phyloP scores from a whole-genome alignment of 106 monocot genomes.

The Vanilla planifolia region DNA sequence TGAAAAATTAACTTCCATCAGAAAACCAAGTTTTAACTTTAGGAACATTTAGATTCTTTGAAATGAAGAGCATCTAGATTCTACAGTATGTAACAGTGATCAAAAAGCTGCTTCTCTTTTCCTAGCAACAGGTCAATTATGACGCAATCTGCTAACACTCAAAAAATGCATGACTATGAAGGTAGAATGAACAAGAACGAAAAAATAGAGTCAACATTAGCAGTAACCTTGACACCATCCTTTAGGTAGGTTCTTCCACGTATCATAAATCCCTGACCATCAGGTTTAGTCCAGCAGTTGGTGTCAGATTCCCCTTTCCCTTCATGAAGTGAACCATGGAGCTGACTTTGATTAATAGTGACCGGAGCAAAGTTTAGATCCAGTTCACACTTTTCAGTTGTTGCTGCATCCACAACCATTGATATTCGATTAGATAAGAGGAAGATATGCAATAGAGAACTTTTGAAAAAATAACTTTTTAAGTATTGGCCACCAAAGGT shows the following conservation, averaged over 20 bases:
- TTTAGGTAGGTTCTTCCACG: slow-evolving; percentile 86
- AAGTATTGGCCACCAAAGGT: neutral
- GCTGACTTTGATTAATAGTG: slow-evolving; percentile 53
- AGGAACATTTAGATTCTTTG: too few relatives aligned
- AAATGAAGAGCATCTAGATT: too few relatives aligned
- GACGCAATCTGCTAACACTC: too few relatives aligned
- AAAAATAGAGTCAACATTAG: neutral
- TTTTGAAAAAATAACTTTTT: neutral
- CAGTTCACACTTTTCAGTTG: slow-evolving; percentile 31
- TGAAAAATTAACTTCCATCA: too few relatives aligned
- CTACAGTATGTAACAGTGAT: too few relatives aligned
- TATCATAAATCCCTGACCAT: slow-evolving; percentile 80
- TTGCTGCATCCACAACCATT: slow-evolving; percentile 34
- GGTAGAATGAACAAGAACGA: neutral
- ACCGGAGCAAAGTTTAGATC: slow-evolving; percentile 28
- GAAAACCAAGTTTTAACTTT: too few relatives aligned
- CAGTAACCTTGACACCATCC: slow-evolving; percentile 66
- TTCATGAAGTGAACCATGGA: slow-evolving; percentile 57
- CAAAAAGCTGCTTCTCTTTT: too few relatives aligned
- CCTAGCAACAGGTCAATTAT: too few relatives aligned
- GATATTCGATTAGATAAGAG: neutral
- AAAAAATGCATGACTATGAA: neutral
- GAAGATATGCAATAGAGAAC: too few relatives aligned
- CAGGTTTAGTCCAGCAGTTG: slow-evolving; percentile 73
- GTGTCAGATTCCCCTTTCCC: slow-evolving; percentile 61